Evolutionary conservation across 192 early-diverging fungal species (phyloP), one percentile per base, ranked within the genome.

Genomic region (Phycomyces blakesleeanus): DNA sequence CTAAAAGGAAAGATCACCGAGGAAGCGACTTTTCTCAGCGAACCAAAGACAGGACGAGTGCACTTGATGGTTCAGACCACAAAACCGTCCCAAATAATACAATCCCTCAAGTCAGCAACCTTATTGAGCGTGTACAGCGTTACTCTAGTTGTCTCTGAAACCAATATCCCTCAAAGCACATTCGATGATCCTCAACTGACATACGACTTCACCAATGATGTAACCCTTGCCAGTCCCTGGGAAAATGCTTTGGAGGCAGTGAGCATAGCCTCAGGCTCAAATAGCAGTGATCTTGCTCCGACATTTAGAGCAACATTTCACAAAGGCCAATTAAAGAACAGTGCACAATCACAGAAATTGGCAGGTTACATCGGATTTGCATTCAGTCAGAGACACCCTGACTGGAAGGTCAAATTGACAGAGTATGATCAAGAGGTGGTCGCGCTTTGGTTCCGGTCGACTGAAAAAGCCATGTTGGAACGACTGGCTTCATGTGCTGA

Each of bases 401-500:
- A 56, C 0, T 80, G 78, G 78, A 77, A 64, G 14, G 72, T 77
- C 15, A 74, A 80, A 38, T 40, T 80, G 27, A 77, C 63, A 16
- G 27, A 67, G 9, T 80, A 58, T 66, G 70, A 80, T n/a, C 57
- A 69, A 14, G 73, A 80, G 20, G 49, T 77, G 9, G 55, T 77
- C 18, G 75, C 57, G 2, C 15, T 71, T 5, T 75, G 66, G 73
- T 38, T 38, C 24, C 18, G 49, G 5, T 49, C 24, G 37, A 29
- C 21, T 21, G 57, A 58, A 15, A 58, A 58, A 6, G 14, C 12
- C 16, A 39, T 41, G 12, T 20, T 21, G 37, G 44, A 61, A 15
- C 6, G 18, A 22, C 10, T 22, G 10, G 1, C 20, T n/a, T 50
- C 58, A 18, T 26, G 9, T 6, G 42, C 52, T 8, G 58, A 16